Evolutionary conservation across 176 grass and related monocot genomes (phyloP).

Genomic region (Avena atlantica): DNA sequence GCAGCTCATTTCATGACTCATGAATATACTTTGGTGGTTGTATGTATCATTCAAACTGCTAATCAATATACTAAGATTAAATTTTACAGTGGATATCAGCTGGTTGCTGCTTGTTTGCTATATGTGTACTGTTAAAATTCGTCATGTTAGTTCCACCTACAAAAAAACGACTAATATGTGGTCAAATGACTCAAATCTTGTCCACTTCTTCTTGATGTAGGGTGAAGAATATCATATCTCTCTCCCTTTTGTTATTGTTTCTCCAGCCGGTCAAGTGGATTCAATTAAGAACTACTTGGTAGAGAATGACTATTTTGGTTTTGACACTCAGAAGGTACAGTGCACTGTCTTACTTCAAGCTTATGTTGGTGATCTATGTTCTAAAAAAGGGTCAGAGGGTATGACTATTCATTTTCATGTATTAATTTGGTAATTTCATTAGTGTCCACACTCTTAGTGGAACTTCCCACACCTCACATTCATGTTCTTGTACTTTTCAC

Average conservation of each 20-base stretch:
- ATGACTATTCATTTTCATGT: background rate
- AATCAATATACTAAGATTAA: background rate
- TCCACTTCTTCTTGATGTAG: slow-evolving; percentile 52
- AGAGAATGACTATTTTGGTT: slow-evolving; percentile 76
- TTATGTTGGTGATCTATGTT: background rate
- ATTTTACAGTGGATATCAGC: background rate
- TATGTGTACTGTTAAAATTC: slow-evolving; percentile 15
- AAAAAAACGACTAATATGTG: background rate
- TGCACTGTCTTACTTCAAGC: background rate
- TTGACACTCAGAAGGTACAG: slow-evolving; percentile 74
- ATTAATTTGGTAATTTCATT: background rate
- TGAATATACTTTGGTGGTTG: slow-evolving; percentile 18
- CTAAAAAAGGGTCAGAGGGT: background rate
- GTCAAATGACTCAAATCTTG: slow-evolving; percentile 11
- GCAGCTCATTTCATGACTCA: background rate
- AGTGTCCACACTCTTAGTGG: background rate
- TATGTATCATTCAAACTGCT: background rate
- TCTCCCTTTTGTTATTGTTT: slow-evolving; percentile 69
- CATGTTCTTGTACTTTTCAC: background rate
- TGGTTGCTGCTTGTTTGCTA: slow-evolving; percentile 40
- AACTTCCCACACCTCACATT: background rate
- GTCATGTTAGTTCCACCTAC: background rate
- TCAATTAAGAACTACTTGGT: slow-evolving; percentile 54
- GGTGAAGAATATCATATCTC: slow-evolving; percentile 43
- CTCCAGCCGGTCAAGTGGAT: slow-evolving; percentile 54